These are phyloP conservation scores for Jimgerdemannia lactiflua DNA, from an alignment of 192 early-diverging fungal species.

Conservation along the genomic window DNA sequence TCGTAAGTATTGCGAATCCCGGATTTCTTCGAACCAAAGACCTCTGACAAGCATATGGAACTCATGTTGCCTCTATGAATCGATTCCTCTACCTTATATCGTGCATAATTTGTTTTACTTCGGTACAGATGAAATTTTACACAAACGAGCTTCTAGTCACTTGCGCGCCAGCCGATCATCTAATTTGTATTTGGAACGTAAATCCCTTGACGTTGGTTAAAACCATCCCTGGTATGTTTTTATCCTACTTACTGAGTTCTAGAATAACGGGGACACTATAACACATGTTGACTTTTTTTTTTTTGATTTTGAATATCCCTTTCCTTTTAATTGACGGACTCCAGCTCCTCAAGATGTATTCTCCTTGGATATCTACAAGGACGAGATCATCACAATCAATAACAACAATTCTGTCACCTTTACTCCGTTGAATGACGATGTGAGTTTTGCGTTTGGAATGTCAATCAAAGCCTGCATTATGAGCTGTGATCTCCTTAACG, in stretches of 20 bases:
- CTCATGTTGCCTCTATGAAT: background rate
- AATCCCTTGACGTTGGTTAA: slow-evolving; percentile 43
- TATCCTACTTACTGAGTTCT: background rate
- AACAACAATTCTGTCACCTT: slow-evolving; percentile 57
- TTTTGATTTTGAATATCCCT: no score
- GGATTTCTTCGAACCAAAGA: background rate
- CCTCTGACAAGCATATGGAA: background rate
- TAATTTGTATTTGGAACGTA: slow-evolving; percentile 57
- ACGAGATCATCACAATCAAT: slow-evolving; percentile 56
- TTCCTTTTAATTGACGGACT: no score
- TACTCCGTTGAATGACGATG: slow-evolving; percentile 57
- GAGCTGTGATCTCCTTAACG: no score
- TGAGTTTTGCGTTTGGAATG: slow-evolving; percentile 20
- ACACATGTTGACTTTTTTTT: no score
- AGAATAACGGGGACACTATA: no score
- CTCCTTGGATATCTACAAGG: slow-evolving; percentile 56
- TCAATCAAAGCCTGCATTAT: background rate
- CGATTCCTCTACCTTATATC: no score
- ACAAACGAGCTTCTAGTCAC: slow-evolving; percentile 50
- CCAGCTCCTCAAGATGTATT: slow-evolving; percentile 39
- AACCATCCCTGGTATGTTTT: slow-evolving; percentile 41
- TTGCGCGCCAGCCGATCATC: slow-evolving; percentile 51
- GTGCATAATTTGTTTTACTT: no score
- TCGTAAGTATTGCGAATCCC: slow-evolving; percentile 26
- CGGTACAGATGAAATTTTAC: slow-evolving; percentile 52